phyloP scores from a whole-genome alignment of 2,329 filamentous ascomycete species.

The Dothideomycetes sp. region DNA sequence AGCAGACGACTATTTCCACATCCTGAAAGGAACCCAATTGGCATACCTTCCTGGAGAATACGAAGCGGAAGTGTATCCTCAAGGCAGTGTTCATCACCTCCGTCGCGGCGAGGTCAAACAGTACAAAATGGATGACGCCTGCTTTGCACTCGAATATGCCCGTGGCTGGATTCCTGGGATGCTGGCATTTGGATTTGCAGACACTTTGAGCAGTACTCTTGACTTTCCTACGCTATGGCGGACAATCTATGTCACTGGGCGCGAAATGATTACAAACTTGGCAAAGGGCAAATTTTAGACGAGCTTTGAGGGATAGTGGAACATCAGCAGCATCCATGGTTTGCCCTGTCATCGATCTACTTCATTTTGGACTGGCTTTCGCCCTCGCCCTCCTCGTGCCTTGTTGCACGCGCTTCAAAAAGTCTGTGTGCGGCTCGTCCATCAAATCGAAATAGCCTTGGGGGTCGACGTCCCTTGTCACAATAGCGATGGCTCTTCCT shows the following conservation, averaged over 20 bases:
- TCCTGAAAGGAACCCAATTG: conserved; percentile 65
- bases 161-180: conserved; percentile 87
- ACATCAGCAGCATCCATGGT: neutral
- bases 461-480: neutral
- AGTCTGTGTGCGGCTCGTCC: neutral
- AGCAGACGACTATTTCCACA: conserved; percentile 91
- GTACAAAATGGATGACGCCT: conserved; percentile 67
- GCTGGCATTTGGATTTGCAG: conserved; percentile 81
- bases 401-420: neutral
- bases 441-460: neutral
- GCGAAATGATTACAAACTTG: conserved; percentile 67
- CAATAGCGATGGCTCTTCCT: neutral
- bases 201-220: conserved; percentile 67
- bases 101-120: conserved; percentile 63
- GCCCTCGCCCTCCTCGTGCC: neutral
- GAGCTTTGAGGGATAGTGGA: neutral
- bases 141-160: conserved; percentile 76
- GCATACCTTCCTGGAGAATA: conserved; percentile 62
- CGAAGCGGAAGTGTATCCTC: conserved; percentile 57
- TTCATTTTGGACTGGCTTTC: neutral
- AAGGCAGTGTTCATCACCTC: conserved; percentile 62
- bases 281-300: conserved; percentile 47
- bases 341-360: too few relatives aligned
- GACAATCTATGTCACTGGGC: conserved; percentile 61
- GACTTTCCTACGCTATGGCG: conserved; percentile 78